phyloP scores from a whole-genome alignment of 202 grass and related monocot species.

The Setaria viridis region DNA sequence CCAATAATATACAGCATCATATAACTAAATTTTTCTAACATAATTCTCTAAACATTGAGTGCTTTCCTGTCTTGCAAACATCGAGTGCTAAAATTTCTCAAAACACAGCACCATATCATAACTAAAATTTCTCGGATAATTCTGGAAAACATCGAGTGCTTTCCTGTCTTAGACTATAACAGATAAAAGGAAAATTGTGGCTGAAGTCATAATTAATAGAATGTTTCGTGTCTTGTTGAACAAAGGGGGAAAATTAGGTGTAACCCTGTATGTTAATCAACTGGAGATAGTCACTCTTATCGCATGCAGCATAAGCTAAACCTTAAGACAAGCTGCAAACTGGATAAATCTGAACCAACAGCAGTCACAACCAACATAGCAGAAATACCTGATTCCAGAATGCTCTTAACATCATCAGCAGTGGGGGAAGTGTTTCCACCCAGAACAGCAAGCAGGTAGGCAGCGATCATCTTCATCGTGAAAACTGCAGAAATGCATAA shows the following conservation, averaged over 20 bases:
- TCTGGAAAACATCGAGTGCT: not conserved
- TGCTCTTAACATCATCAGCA: slow-evolving; percentile 61
- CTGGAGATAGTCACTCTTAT: not conserved
- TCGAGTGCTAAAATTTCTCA: too few relatives aligned
- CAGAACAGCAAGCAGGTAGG: slow-evolving; percentile 66
- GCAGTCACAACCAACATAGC: not conserved
- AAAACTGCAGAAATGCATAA: slow-evolving; percentile 4
- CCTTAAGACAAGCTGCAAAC: not conserved
- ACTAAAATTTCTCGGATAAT: not conserved
- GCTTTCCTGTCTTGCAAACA: not conserved
- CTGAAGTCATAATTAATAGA: not conserved
- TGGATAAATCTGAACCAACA: not conserved
- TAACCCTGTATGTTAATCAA: not conserved
- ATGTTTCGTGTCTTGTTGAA: not conserved
- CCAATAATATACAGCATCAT: not conserved
- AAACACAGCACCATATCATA: not conserved
- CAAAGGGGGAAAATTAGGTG: not conserved
- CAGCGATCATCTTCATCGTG: slow-evolving; percentile 66
- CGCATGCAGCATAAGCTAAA: not conserved
- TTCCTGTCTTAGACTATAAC: not conserved
- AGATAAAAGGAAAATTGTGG: not conserved
- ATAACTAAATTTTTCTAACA: not conserved
- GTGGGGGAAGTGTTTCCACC: slow-evolving; percentile 56
- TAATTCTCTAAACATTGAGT: not conserved
- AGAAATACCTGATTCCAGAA: slow-evolving; percentile 71